Evolutionary conservation across 768 basidiomycete species (phyloP).

Genomic region (Lactarius psammicola): DNA sequence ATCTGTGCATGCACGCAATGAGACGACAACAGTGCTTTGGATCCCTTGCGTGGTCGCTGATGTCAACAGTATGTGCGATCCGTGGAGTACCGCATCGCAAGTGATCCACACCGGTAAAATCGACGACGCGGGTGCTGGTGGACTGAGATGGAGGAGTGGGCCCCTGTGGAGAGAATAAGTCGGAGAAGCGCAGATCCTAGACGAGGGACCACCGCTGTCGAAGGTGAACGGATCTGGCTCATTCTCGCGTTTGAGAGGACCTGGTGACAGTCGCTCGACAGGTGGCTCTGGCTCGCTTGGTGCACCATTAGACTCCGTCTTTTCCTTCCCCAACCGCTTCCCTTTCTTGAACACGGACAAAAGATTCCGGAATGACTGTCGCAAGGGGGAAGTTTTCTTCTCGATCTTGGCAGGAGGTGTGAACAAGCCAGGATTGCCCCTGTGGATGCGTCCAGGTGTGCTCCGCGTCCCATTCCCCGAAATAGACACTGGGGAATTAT

Average conservation of each 20-base stretch:
- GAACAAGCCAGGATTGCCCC: slow-evolving; percentile 27
- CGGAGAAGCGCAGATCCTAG: slow-evolving; percentile 29
- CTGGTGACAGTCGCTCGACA: not conserved
- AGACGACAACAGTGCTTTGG: slow-evolving; percentile 46
- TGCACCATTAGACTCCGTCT: slow-evolving; percentile 24
- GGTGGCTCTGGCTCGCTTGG: slow-evolving; percentile 17
- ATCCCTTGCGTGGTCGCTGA: slow-evolving; percentile 44
- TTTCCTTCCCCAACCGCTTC: slow-evolving; percentile 31
- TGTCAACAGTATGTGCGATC: slow-evolving; percentile 48
- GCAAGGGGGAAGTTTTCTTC: slow-evolving; percentile 53
- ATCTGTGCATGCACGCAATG: slow-evolving; percentile 55
- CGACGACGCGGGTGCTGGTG: slow-evolving; percentile 29
- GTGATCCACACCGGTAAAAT: slow-evolving; percentile 49
- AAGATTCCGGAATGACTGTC: slow-evolving; percentile 62
- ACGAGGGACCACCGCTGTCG: slow-evolving; percentile 9
- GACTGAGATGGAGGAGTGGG: slow-evolving; percentile 51
- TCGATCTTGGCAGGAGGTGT: slow-evolving; percentile 37
- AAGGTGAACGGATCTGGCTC: slow-evolving; percentile 1
- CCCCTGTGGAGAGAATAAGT: slow-evolving; percentile 35
- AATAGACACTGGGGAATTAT: slow-evolving; percentile 2
- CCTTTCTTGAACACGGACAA: slow-evolving; percentile 61
- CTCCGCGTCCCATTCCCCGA: slow-evolving; percentile 10
- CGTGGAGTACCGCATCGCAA: slow-evolving; percentile 42
- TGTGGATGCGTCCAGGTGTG: slow-evolving; percentile 26
- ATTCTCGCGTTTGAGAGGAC: slow-evolving; percentile 1